Percentiles rank a stretch among this genome's conserved stretches.
These are phyloP conservation scores for Aureobasidium melanogenum DNA, from an alignment of 2,329 filamentous ascomycete genomes.

Conservation along the genomic window DNA sequence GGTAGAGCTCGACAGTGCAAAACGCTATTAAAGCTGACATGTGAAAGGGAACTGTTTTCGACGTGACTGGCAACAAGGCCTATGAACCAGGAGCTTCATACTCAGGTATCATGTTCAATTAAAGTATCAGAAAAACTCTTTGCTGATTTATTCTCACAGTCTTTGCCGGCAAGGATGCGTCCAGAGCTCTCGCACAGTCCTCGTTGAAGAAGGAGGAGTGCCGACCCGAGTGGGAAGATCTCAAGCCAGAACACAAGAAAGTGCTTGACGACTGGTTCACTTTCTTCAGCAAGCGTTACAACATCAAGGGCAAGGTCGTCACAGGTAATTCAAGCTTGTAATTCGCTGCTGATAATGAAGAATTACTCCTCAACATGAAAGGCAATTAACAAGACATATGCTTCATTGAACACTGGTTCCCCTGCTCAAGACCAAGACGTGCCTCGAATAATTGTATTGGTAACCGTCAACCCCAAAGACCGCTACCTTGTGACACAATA, in stretches of 20 bases:
- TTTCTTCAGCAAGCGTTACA: constrained; percentile 96
- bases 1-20: constrained; percentile 21
- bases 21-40: neutral
- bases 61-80: constrained; percentile 81
- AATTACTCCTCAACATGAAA: neutral
- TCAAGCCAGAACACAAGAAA: constrained; percentile 76
- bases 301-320: constrained; percentile 58
- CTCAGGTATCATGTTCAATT: constrained; percentile 52
- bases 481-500: neutral
- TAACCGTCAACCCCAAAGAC: no score
- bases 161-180: constrained; percentile 92
- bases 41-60: constrained; percentile 71
- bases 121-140: neutral
- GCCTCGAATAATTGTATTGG: neutral
- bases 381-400: neutral
- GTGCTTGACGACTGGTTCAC: constrained; percentile 87
- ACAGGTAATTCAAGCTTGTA: constrained; percentile 2
- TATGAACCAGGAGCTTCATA: constrained; percentile 80
- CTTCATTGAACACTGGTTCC: neutral
- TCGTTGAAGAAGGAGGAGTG: constrained; percentile 83
- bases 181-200: constrained; percentile 78
- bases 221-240: constrained; percentile 68
- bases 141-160: constrained; percentile 49
- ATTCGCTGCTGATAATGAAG: neutral
- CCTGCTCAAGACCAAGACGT: neutral